phyloP scores from a whole-genome alignment of 176 grass and related monocot genomes.

The Oryza rufipogon region DNA sequence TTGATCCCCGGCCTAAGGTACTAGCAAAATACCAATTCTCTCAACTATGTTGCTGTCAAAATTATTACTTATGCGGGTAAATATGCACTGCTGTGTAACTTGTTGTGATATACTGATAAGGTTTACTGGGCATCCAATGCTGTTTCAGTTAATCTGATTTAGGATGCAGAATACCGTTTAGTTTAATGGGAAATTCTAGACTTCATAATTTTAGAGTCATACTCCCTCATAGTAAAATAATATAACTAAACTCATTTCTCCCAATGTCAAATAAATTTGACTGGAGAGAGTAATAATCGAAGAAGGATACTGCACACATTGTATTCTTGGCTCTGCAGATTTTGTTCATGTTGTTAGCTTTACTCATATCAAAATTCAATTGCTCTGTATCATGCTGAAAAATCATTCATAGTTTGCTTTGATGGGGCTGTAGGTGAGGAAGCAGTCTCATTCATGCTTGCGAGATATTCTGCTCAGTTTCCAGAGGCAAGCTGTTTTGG shows the following conservation, averaged over 20 bases:
- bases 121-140: background rate
- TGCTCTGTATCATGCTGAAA: background rate
- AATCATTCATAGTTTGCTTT: constrained; percentile 17
- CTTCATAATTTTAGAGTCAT: background rate
- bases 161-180: background rate
- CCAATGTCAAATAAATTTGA: no score
- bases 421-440: constrained; percentile 70
- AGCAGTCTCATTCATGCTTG: constrained; percentile 66
- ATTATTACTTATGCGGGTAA: background rate
- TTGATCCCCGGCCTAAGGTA: constrained; percentile 73
- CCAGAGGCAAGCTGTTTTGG: constrained; percentile 59
- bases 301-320: background rate
- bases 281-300: background rate
- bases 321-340: background rate
- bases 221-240: no score
- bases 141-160: background rate
- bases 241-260: no score
- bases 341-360: background rate
- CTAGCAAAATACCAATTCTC: background rate
- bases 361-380: background rate
- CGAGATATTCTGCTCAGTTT: constrained; percentile 73
- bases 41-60: background rate
- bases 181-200: background rate
- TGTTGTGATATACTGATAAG: background rate
- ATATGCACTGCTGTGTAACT: background rate